Base-by-base conservation (phyloP, 108 stramenopile genomes). In the Aurantiochytrium sp. region DNA sequence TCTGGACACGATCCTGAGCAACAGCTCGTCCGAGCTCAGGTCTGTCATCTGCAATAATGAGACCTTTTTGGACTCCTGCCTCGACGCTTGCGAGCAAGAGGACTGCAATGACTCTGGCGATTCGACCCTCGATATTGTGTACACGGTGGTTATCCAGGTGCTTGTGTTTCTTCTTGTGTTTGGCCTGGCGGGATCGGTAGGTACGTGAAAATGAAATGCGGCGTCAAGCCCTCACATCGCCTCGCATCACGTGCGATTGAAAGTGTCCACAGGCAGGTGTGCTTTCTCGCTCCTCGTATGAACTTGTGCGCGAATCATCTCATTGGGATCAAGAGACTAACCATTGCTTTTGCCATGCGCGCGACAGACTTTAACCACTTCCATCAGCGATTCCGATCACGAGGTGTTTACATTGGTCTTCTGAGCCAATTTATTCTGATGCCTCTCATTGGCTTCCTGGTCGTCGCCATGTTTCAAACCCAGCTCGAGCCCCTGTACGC, bases 161-260 rank as follows among this genome's bases (percentile, higher is more conserved):
- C 92, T 96, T 42, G 92, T 97, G 51, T 97, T 97, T 91, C 92
- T 95, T 59, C 92, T 97, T 4, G 94, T 97, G 4, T 96, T 96
- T 88, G 97, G 97, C 43, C 92, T 97, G 91, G 93, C 95, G 14
- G 97, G 95, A 23, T 95, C 96, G 4, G 97, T 97, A 69, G 94
- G 95, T 42, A 88, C 95, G 23, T 69, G 92, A 45, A 91, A 93
- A 88, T 72, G 95, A 3, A 3, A n/a, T 59, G n/a, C 21, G n/a
- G 59, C 21, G n/a, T 59, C 21, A 59, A n/a, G 19, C n/a, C n/a
- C 35, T 35, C 35, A 35, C 35, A 35, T 35, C 35, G 1, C 35
- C 1, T 35, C 35, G 1, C 35, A 35, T 35, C 35, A 35, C 35
- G 35, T 35, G 35, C 2, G 35, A 59, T 59, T 19, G 58, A 21